phyloP scores from a whole-genome alignment of 345 rosid genomes.

The Lagerstroemia speciosa region DNA sequence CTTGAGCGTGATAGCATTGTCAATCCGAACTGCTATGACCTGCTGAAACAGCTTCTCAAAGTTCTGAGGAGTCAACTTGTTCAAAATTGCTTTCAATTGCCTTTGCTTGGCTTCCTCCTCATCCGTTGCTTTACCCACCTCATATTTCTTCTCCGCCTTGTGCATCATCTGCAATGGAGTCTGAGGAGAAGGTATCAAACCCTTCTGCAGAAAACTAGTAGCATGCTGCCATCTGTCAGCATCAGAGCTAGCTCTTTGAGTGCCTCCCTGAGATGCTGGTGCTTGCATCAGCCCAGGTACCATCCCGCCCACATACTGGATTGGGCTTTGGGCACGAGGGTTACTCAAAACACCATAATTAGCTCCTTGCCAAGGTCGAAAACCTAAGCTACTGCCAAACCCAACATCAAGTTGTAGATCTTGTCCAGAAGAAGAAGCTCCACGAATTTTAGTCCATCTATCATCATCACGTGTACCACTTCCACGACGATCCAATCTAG shows the following conservation, averaged over 20 bases:
- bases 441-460: slow-evolving; percentile 51
- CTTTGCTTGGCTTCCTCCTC: slow-evolving; percentile 87
- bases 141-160: slow-evolving; percentile 84
- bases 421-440: slow-evolving; percentile 40
- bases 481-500: slow-evolving; percentile 65
- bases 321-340: slow-evolving; percentile 52
- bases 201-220: slow-evolving; percentile 51
- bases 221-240: slow-evolving; percentile 85
- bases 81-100: slow-evolving; percentile 77
- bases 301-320: slow-evolving; percentile 40
- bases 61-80: slow-evolving; percentile 95
- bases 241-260: slow-evolving; percentile 53
- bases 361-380: slow-evolving; percentile 67
- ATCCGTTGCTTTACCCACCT: slow-evolving; percentile 68
- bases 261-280: slow-evolving; percentile 50
- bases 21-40: slow-evolving; percentile 77
- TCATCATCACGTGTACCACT: slow-evolving; percentile 53
- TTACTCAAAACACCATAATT: slow-evolving; percentile 64
- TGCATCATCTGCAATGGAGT: slow-evolving; percentile 83
- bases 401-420: slow-evolving; percentile 37
- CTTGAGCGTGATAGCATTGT: slow-evolving; percentile 58
- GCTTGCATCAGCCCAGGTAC: slow-evolving; percentile 69
- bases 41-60: slow-evolving; percentile 90
- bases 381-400: slow-evolving; percentile 39
- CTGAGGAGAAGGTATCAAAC: slow-evolving; percentile 81